Base-by-base conservation (phyloP, 2,329 filamentous ascomycete species). In the Trichoderma atrobrunneum region DNA sequence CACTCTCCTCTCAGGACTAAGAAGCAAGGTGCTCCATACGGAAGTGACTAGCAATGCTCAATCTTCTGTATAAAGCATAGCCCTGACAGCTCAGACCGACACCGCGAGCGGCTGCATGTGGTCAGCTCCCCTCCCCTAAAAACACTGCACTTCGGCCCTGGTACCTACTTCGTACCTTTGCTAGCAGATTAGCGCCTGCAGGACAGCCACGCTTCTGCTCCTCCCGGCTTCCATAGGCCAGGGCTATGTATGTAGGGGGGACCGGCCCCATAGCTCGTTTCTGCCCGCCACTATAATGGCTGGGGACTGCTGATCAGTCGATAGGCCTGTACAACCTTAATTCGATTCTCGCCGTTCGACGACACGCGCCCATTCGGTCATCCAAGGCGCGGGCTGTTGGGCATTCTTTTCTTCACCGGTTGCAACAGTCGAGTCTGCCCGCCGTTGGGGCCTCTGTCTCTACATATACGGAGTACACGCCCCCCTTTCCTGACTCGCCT, bases 161-260 rank as follows among this genome's bases (percentile, higher is more conserved):
- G 51, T 32, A 32, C 62, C 51, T 67, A 39, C 51, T 36, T 57
- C 21, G 51, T 43, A 56, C 63, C 63, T 56, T 56, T 60, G 54
- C 56, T 60, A 48, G 34, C n/a, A 60, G 64, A 68, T 60, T 68
- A 68, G 65, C 65, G 65, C 65, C 65, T 68, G 65, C 65, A 68
- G 65, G 65, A 68, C 65, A 68, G 65, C 65, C 65, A 68, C 65
- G 54, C 65, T 68, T 39, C 36, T 39, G 16, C 36, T 39, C 36
- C 36, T 39, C 36, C 36, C 36, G 36, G 36, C 36, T 39, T 68
- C 65, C 16, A 68, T 68, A 68, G 65, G 65, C 65, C 56, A 68
- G 65, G 65, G 65, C 56, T 39, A n/a, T n/a, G n/a, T n/a, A n/a
- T n/a, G n/a, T n/a, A 39, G 36, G 16, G 28, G 36, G 36, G 7